Base-by-base conservation (phyloP, 1,284 basidiomycete genomes). In the Anthracocystis setariae region DNA sequence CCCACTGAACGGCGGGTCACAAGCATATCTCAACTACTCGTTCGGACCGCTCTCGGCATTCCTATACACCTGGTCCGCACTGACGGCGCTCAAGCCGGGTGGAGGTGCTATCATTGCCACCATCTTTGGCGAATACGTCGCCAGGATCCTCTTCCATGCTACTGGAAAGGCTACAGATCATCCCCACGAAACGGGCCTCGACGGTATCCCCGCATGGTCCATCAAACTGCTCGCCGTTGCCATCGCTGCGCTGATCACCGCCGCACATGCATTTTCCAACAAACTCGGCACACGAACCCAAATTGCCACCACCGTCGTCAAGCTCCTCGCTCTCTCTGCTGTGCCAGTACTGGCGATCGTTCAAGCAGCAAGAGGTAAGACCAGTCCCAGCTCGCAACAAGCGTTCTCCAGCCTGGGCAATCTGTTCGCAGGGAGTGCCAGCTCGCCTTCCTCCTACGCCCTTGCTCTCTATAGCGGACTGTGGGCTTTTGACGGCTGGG, bases 401-500 rank as follows among this genome's bases (percentile, higher is more conserved):
- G 78, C 76, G 0, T 78, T 79, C 40, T 52, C 54, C 8, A 76
- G 73, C n/a, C 18, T 80, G 3, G 15, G 55, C 10, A 35, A 33
- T 17, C 79, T 93, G 17, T 97, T 96, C 74, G 84, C 86, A 8
- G 90, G 88, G 2, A 90, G 92, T 3, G 91, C 90, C 53, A 87
- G 82, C 8, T 91, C 90, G 60, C 91, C 92, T 1, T 90, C 92
- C 3, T 86, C 89, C 3, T 98, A 94, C 84, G 93, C 95, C 4
- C 86, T 98, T 12, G 96, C 95, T 0, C 85, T 98, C 3, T 99
- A 98, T 84, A 95, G 92, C 12, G 93, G 93, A 0, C 84, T 98
- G 1, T 98, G 94, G 93, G 93, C 93, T 1, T 93, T 92, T 77
- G 93, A 94, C 81, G 93, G 94, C 0, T 97, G 93, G 92, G 92